Evolutionary conservation across 1,284 basidiomycete species (phyloP).

Genomic region (Malassezia yamatoensis): DNA sequence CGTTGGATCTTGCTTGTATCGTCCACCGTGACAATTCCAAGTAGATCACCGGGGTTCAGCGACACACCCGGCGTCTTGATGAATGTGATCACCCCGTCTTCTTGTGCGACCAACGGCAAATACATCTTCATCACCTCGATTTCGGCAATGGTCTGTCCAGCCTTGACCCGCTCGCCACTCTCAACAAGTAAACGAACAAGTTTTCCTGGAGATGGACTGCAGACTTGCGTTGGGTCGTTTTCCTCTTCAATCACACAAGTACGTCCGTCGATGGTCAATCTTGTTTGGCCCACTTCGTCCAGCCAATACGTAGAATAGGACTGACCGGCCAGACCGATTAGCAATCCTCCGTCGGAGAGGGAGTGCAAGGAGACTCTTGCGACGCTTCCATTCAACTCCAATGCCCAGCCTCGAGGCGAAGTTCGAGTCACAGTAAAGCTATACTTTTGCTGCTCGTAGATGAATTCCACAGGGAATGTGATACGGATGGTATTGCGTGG

Average conservation of each 20-base stretch:
- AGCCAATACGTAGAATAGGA: slow-evolving; percentile 98
- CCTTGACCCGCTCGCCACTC: slow-evolving; percentile 89
- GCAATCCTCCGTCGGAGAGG: slow-evolving; percentile 85
- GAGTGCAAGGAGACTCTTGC: slow-evolving; percentile 53
- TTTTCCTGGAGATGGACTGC: slow-evolving; percentile 93
- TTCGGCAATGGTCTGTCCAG: slow-evolving; percentile 93
- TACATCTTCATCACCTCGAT: slow-evolving; percentile 60
- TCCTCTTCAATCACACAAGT: slow-evolving; percentile 98
- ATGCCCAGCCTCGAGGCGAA: slow-evolving; percentile 75
- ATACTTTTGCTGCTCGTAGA: slow-evolving; percentile 91
- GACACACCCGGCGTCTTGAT: slow-evolving; percentile 97
- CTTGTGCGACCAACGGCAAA: slow-evolving; percentile 67
- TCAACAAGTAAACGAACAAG: slow-evolving; percentile 89
- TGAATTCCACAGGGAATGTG: slow-evolving; percentile 83
- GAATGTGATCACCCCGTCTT: slow-evolving; percentile 71
- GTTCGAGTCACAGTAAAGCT: slow-evolving; percentile 91
- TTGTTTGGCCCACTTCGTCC: slow-evolving; percentile 71
- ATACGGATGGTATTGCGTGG: slow-evolving; percentile 89
- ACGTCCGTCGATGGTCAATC: slow-evolving; percentile 84
- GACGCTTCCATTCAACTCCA: slow-evolving; percentile 77
- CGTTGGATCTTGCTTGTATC: slow-evolving; percentile 95
- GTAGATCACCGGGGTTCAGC: slow-evolving; percentile 91
- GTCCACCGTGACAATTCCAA: slow-evolving; percentile 92
- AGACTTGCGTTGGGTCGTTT: slow-evolving; percentile 94
- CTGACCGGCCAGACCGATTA: slow-evolving; percentile 80